Evolutionary conservation across 768 basidiomycete species (phyloP), one percentile per base, ranked within the genome.

Genomic region (Leccinum fibrillosum): DNA sequence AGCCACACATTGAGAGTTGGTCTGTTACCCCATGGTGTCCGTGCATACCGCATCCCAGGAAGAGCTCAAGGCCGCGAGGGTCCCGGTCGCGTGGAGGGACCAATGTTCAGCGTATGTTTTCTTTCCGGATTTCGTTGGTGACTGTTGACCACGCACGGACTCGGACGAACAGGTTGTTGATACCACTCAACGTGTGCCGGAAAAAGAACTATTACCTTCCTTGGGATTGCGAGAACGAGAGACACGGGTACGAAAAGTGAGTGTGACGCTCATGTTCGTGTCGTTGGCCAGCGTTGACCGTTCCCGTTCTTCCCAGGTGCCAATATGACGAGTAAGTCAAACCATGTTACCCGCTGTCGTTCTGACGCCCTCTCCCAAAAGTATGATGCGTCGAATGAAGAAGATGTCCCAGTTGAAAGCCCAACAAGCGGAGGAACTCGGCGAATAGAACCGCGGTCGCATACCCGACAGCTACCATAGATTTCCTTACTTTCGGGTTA

Each of bases 151-250:
- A 49, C 13, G 17, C 26, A 21, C 10, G 6, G 49, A 54, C 30
- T 25, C 23, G 23, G 23, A 25, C 23, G 23, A 28, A 28, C 54
- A 97, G 94, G 55, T 79, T 95, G 26, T 77, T 96, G 62, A 83
- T 97, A 52, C 94, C 94, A 21, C 77, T 97, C 58, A 96, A 97
- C 69, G 76, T 86, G 61, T 97, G 94, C 74, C 85, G 94, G 65
- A 86, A 83, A 72, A 79, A 90, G 68, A 84, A 83, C 52, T 76
- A 75, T 53, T 97, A 93, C 72, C 73, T 90, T 66, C 88, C 91
- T n/a, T 97, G 94, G 94, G 87, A 94, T 63, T 96, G 94, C 72
- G 90, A 93, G 71, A 86, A 94, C 63, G 89, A 96, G 76, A 80
- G 88, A 60, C 89, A 92, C 70, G 78, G 79, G 34, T 91, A 96